Percentiles rank a stretch among this genome's conserved stretches.
These are phyloP conservation scores for Xerocomellus intermedius DNA, from an alignment of 768 basidiomycete genomes.

Conservation along the genomic window DNA sequence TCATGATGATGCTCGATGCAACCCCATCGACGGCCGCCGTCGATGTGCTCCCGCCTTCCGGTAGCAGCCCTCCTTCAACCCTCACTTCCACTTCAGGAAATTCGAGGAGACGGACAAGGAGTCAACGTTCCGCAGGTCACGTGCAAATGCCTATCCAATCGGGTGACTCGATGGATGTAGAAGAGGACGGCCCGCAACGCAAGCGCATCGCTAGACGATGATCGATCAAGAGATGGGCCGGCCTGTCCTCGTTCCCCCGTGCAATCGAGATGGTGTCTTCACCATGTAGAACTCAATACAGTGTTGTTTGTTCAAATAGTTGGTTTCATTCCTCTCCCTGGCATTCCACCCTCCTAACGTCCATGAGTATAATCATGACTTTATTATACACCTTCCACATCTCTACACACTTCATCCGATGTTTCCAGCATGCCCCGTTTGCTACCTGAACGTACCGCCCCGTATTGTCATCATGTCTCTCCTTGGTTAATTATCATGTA, in stretches of 20 bases:
- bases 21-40: slow-evolving; percentile 39
- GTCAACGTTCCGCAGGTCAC: slow-evolving; percentile 38
- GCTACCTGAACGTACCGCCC: not conserved
- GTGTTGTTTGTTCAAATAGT: slow-evolving; percentile 12
- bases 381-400: slow-evolving; percentile 15
- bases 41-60: slow-evolving; percentile 37
- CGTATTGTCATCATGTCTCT: slow-evolving; percentile 15
- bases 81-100: slow-evolving; percentile 27
- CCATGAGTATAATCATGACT: slow-evolving; percentile 10
- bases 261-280: not conserved
- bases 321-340: not conserved
- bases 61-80: slow-evolving; percentile 28
- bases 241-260: not conserved
- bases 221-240: slow-evolving; percentile 8
- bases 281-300: slow-evolving; percentile 8
- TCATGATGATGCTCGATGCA: slow-evolving; percentile 76
- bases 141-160: slow-evolving; percentile 41
- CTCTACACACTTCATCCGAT: slow-evolving; percentile 4
- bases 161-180: slow-evolving; percentile 67
- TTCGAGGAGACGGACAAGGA: slow-evolving; percentile 56
- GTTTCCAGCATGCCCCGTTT: slow-evolving; percentile 1
- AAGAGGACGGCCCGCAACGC: slow-evolving; percentile 73
- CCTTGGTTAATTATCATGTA: slow-evolving; percentile 17
- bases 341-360: not conserved
- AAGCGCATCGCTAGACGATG: slow-evolving; percentile 70